These are phyloP conservation scores for Skeletonema marinoi DNA, from an alignment of 108 stramenopile species.

Conservation along the genomic window DNA sequence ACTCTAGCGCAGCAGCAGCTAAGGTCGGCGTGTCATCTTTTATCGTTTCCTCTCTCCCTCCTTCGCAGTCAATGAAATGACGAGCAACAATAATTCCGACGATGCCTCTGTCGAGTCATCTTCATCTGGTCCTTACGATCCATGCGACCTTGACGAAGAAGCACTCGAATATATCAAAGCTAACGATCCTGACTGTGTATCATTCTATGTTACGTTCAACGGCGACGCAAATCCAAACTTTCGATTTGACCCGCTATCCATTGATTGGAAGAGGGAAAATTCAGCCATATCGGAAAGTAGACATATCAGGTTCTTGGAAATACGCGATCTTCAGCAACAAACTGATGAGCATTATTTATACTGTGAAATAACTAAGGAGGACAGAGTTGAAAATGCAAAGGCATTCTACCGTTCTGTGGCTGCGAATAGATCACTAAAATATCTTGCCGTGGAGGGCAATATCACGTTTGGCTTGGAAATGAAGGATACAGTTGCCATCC, in stretches of 20 bases:
- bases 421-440: neutral
- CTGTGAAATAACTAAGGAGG: neutral
- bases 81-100: neutral
- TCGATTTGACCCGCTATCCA: slow-evolving; percentile 2
- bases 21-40: no score
- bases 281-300: neutral
- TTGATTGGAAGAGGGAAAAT: neutral
- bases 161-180: neutral
- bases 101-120: neutral
- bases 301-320: neutral
- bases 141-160: neutral
- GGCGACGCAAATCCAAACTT: neutral
- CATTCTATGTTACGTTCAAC: neutral
- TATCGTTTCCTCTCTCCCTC: no score
- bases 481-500: neutral
- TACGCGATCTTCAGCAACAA: neutral
- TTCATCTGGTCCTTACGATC: neutral
- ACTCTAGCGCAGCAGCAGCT: no score
- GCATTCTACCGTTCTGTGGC: slow-evolving; percentile 8
- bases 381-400: neutral
- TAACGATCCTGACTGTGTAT: neutral
- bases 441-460: neutral
- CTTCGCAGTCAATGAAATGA: neutral
- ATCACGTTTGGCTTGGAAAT: neutral
- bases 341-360: neutral